Evolutionary conservation across 345 rosid species (phyloP), one percentile per base, ranked within the genome.

Genomic region (Clarkia xantiana): DNA sequence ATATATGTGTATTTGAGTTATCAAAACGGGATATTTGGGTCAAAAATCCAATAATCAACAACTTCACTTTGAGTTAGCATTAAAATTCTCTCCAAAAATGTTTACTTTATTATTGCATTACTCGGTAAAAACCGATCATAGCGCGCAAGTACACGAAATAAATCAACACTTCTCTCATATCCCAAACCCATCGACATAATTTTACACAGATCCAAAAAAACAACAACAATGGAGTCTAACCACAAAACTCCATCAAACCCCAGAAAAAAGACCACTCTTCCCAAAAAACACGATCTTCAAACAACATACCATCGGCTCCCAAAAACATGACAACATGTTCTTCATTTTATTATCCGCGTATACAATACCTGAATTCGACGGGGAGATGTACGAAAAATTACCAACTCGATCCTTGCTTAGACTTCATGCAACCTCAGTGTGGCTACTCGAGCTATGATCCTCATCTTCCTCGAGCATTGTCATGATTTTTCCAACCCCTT

Each of bases 401-500:
- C 36, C 6, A 49, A 49, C 41, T 49, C 18, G 25, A 22, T 2
- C 2, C 3, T 22, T 22, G 2, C 25, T 22, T 22, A 22, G 9
- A 29, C 36, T 29, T 29, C 8, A 29, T 5, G 36, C 36, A 22
- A 10, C 1, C 36, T 29, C 36, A 0, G 36, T 5, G 36, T 29
- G 36, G 8, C 36, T 29, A 15, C 66, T 39, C 46, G 23, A 2
- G 9, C 47, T 10, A 19, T 41, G 19, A 18, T 64, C 59, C 68
- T 73, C 88, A 42, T 75, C 84, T 1, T 67, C 40, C 34, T 79
- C 79, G 29, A 83, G 68, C 96, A 90, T 74, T 56, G 64, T 76
- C 52, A 90, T 94, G 52, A 90, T 80, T 64, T 86, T 82, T 11
- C 89, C 78, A 50, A 86, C 96, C n/a, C n/a, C n/a, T n/a, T n/a